Base-by-base conservation (phyloP, 2,329 filamentous ascomycete genomes). In the Apiospora malaysiana region DNA sequence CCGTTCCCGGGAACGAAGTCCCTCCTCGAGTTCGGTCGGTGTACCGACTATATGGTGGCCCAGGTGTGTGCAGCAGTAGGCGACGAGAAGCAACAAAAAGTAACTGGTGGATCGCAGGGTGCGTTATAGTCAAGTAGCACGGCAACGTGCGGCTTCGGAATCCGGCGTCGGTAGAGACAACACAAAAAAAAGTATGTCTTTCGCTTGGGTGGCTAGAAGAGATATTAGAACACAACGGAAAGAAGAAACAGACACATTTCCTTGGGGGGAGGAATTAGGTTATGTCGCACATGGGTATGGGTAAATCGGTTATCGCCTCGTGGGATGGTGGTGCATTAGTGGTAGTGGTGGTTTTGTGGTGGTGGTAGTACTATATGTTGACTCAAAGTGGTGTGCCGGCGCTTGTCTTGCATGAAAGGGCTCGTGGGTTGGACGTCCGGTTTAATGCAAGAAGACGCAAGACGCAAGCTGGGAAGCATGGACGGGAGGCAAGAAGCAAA, bases 1-100 rank as follows among this genome's bases (percentile, higher is more conserved):
- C 79, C 77, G 78, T 78, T 82, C 78, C 81, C 81, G 79, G 77
- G 75, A 74, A 70, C 74, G 72, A 71, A 63, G 75, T 73, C 72
- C 72, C 74, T 73, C 72, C 74, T 43, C 74, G 75, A 74, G 75
- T 73, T 75, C 73, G 65, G 42, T 67, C 56, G 75, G 75, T 76
- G 73, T 75, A 73, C 73, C 73, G 72, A 70, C 72, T 71, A 69
- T 74, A 70, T 69, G 66, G 71, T 45, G 59, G 66, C 71, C 73
- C 65, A 69, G 32, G 32, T 6, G 66, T 70, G 51, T 59, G 51
- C 51, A 59, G 42, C 40, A 72, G 71, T 70, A 75, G 73, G 73
- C 72, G 70, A 70, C 66, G 73, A 69, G 71, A 71, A 73, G 32
- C 8, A 71, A 6, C 32, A 74, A 74, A 72, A 74, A 45, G 10